These are phyloP conservation scores for Ceratobasidium sp. DNA, from an alignment of 1,284 basidiomycete genomes.

Conservation along the genomic window DNA sequence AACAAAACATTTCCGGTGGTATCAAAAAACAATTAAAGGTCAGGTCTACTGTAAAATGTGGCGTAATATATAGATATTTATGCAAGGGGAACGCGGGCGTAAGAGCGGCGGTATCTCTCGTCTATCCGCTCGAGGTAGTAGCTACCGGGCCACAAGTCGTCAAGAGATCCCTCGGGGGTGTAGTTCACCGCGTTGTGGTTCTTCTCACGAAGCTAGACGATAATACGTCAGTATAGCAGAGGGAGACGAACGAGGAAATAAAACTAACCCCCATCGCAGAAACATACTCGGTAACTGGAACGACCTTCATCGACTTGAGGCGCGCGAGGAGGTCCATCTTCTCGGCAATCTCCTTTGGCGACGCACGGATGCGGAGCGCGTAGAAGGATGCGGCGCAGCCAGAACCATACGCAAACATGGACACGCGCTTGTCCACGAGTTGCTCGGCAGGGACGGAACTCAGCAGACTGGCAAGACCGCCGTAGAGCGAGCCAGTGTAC, in stretches of 20 bases:
- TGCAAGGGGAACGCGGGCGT: slow-evolving; percentile 57
- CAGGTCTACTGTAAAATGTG: not conserved
- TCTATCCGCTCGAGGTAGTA: slow-evolving; percentile 96
- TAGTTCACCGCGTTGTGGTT: slow-evolving; percentile 95
- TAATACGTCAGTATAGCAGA: slow-evolving; percentile 10
- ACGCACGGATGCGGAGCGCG: slow-evolving; percentile 84
- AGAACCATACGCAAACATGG: slow-evolving; percentile 93
- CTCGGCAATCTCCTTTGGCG: slow-evolving; percentile 80
- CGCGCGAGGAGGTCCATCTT: slow-evolving; percentile 84
- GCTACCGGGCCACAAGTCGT: slow-evolving; percentile 93
- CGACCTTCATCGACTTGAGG: slow-evolving; percentile 88
- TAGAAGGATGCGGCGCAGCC: slow-evolving; percentile 95
- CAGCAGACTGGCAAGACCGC: slow-evolving; percentile 87
- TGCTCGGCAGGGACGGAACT: slow-evolving; percentile 73
- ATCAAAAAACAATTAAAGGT: slow-evolving; percentile 6
- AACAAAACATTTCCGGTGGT: slow-evolving; percentile 18
- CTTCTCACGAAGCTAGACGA: slow-evolving; percentile 84
- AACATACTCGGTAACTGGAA: slow-evolving; percentile 88
- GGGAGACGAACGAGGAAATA: slow-evolving; percentile 12
- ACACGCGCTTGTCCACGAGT: slow-evolving; percentile 82
- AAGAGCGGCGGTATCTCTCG: slow-evolving; percentile 91
- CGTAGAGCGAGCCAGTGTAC: slow-evolving; percentile 98
- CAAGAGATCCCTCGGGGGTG: slow-evolving; percentile 84
- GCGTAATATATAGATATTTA: not conserved
- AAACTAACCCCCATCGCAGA: slow-evolving; percentile 73